Evolutionary conservation across 2,329 filamentous ascomycete genomes (phyloP).

Genomic region (Xylaria sp.): DNA sequence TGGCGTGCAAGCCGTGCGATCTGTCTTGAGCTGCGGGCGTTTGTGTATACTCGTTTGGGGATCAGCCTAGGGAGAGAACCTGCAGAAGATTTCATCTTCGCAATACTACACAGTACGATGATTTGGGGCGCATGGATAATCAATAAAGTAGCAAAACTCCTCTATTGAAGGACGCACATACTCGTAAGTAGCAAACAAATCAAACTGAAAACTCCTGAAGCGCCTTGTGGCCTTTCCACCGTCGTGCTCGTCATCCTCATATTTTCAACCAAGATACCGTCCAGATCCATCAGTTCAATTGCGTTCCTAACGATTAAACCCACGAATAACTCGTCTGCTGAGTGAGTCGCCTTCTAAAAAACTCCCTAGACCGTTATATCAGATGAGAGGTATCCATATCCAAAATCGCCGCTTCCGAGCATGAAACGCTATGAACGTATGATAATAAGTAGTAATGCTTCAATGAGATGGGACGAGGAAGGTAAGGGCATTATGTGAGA

Average conservation of each 20-base stretch:
- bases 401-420: slow-evolving; percentile 19
- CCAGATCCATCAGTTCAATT: not conserved
- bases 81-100: not conserved
- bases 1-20: not conserved
- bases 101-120: not conserved
- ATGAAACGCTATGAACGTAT: slow-evolving; percentile 1
- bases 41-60: not conserved
- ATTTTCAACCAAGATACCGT: not conserved
- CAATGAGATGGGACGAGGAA: not conserved
- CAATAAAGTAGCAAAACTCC: slow-evolving; percentile 7
- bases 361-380: slow-evolving; percentile 17
- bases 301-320: slow-evolving; percentile 7
- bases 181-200: slow-evolving; percentile 4
- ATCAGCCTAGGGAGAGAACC: not conserved
- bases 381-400: slow-evolving; percentile 11
- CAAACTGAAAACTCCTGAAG: slow-evolving; percentile 8
- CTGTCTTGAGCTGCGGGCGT: not conserved
- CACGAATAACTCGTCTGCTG: not conserved
- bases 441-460: not conserved
- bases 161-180: slow-evolving; percentile 18
- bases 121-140: not conserved
- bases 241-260: not conserved
- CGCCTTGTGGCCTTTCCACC: slow-evolving; percentile 9
- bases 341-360: slow-evolving; percentile 1
- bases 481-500: not conserved